Conservation (phyloP, 2,329 filamentous ascomycete genomes). For the Nigrospora oryzae region DNA sequence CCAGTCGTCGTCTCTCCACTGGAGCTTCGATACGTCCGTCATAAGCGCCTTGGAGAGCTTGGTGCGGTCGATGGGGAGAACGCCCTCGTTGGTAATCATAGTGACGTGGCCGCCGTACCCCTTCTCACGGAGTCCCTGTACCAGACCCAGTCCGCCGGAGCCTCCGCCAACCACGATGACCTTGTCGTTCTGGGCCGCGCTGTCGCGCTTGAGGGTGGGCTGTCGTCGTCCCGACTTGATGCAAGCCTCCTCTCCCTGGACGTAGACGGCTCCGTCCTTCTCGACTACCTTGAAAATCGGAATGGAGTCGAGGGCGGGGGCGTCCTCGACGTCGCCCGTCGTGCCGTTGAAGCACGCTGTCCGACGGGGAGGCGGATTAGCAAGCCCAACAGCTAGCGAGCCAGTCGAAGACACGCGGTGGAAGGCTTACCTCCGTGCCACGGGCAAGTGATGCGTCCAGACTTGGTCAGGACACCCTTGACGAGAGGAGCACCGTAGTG, state of each 20-base stretch:
- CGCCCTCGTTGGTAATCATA: slow-evolving; percentile 74
- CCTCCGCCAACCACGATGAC: slow-evolving; percentile 86
- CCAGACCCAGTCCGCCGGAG: slow-evolving; percentile 70
- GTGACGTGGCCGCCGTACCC: slow-evolving; percentile 77
- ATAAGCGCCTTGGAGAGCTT: slow-evolving; percentile 94
- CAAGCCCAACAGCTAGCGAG: background rate
- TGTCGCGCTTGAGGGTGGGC: slow-evolving; percentile 62
- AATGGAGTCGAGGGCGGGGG: slow-evolving; percentile 81
- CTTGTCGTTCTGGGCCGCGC: slow-evolving; percentile 44
- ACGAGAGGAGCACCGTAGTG: slow-evolving; percentile 89
- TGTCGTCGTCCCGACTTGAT: slow-evolving; percentile 71
- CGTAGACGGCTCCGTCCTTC: slow-evolving; percentile 75
- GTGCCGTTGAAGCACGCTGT: slow-evolving; percentile 84
- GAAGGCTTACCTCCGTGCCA: slow-evolving; percentile 78
- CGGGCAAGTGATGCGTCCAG: slow-evolving; percentile 81
- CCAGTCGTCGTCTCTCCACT: slow-evolving; percentile 69
- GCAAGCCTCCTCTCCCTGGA: slow-evolving; percentile 68
- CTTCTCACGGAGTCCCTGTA: slow-evolving; percentile 75
- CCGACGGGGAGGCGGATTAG: slow-evolving; percentile 2
- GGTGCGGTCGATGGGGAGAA: slow-evolving; percentile 83
- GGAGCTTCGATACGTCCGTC: slow-evolving; percentile 69
- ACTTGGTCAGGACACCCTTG: slow-evolving; percentile 74
- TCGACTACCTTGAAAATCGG: slow-evolving; percentile 73
- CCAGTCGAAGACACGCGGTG: background rate
- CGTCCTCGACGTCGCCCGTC: slow-evolving; percentile 91